Evolutionary conservation across 306 rosid species (phyloP), one percentile per base, ranked within the genome.

Genomic region (Pyrus communis): DNA sequence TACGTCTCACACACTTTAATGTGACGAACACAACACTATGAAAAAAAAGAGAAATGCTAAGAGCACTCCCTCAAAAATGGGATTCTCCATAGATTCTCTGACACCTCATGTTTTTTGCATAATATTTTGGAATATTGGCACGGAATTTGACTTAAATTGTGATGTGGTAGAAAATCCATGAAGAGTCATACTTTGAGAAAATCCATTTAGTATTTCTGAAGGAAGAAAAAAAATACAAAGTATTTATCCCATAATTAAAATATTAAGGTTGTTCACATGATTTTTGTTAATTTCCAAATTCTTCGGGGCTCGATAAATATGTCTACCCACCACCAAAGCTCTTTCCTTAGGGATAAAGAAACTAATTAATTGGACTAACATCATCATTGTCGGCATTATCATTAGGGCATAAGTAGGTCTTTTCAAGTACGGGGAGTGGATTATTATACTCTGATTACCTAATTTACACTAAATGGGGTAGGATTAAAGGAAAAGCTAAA

Each of bases 361-460:
- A 70, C 11, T 15, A 40, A 58, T 57, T 59, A 18, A 25, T 28
- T 42, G 79, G 57, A 83, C 84, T 74, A 81, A 84, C 57, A 61
- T 74, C 71, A 75, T 73, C 78, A 86, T 84, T 71, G 81, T 75
- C 79, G 79, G 25, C 79, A 31, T 78, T 75, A 84, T 84, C 54
- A 86, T 81, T 84, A 73, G 82, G 80, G 60, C 77, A 84, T 80
- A 86, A 46, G 81, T 85, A 79, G 79, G 86, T 51, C 69, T 69
- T 67, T 77, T 82, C 15, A 21, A 70, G 76, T 38, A 67, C 21
- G 73, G 78, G 79, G 77, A 67, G 70, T 77, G 76, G 78, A 83
- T 67, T 71, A 84, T 81, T 81, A 67, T 84, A 82, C 78, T 82
- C 54, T 80, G 70, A 84, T 84, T 81, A 84, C 82, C 86, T 75